Evolutionary conservation across 768 basidiomycete species (phyloP), one percentile per base, ranked within the genome.

Genomic region (Dioszegia hungarica): DNA sequence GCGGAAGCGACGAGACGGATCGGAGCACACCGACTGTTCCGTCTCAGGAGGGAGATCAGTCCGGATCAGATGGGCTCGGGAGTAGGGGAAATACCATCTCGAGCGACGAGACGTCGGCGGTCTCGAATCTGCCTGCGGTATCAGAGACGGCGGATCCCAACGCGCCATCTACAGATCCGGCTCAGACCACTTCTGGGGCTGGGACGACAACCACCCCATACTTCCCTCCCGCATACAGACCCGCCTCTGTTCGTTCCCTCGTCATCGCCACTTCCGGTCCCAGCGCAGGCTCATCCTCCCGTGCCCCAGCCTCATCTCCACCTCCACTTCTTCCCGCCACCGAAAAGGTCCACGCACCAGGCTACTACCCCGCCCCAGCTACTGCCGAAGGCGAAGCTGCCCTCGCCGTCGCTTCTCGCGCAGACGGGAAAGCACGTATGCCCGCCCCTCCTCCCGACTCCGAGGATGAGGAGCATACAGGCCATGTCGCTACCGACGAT

Each of bases 401-500:
- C 17, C 48, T 73, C 6, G 69, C 70, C 6, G 60, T 73, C 14
- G 74, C 59, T 1, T 67, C 60, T 12, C 45, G 66, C 24, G 44
- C 59, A 2, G 64, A 68, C 37, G 70, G 68, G 5, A 66, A 69
- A 45, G 31, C 59, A 14, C 61, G 64, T 24, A 55, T 66, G 55
- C 27, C 49, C 15, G 45, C 47, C 12, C 47, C 48, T 24, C 33
- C 41, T n/a, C 36, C 15, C 17, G 63, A 62, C n/a, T 48, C 52
- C n/a, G 57, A 57, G 17, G 29, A 36, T 8, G 29, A 39, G 1
- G 61, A 57, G 36, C 25, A 44, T 11, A 41, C 52, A 19, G 51
- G 62, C 2, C 75, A 76, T 49, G 56, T 73, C 20, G 75, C 75
- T 5, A 76, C 75, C 47, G 75, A 76, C 44, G 75, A 76, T 49